Base-by-base conservation (phyloP, 2,329 filamentous ascomycete species). In the Clonostachys solani region DNA sequence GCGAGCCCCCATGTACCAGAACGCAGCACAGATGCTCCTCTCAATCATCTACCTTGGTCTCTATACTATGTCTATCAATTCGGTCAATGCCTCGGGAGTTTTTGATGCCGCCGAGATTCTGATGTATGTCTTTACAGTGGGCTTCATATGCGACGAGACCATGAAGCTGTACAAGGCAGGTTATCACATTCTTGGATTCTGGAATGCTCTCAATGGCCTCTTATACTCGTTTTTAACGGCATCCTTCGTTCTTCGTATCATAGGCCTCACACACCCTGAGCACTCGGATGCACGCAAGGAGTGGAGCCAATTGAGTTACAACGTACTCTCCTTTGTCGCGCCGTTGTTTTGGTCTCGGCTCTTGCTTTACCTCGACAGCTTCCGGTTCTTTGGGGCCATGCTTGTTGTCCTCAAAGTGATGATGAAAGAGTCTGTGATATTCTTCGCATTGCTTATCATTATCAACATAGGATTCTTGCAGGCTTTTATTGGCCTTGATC, bases 371-470 rank as follows among this genome's bases (percentile, higher is more conserved):
- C 81, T 99, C 16, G 94, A 99, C 67, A 89, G 87, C 34, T 82
- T 95, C 76, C 84, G 89, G 47, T 99, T 99, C 74, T 99, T 99
- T 59, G 94, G 94, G 19, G 91, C 92, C 44, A 99, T 99, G 94
- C 80, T 99, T 2, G 92, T 99, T 3, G 92, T 99, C 3, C 75
- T 99, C 41, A 95, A 97, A 65, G 87, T 92, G 45, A 92, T 92
- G 88, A 92, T 92, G 87, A 90, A 89, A 60, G 87, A 92, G 66
- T 95, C 89, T 1, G 75, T 96, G 56, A 97, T 97, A 54, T 99
- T 99, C 75, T 99, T 99, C 60, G 90, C 92, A 2, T 76, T 99
- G 16, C 77, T 99, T 10, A 72, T 87, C 44, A 84, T 97, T 45
- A 85, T 99, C 49, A 77, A 96, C 49, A 64, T 92, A 34, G 89